Evolutionary conservation across 164 flowering plant genomes (phyloP).

Genomic region (Tetracentron sinense): DNA sequence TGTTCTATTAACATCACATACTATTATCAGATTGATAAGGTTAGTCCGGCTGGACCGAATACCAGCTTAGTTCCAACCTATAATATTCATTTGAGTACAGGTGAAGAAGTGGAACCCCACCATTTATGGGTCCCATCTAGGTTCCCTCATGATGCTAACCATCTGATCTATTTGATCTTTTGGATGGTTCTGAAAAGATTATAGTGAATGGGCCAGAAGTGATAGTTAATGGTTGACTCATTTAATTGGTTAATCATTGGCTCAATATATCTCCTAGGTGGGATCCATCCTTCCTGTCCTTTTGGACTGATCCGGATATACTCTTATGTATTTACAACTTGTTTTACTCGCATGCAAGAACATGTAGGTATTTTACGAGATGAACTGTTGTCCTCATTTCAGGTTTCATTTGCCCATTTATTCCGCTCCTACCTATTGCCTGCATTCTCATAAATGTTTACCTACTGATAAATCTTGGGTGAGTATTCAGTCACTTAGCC

Average conservation of each 20-base stretch:
- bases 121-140: too few relatives aligned
- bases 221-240: too few relatives aligned
- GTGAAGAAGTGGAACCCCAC: too few relatives aligned
- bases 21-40: background rate
- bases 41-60: too few relatives aligned
- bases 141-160: too few relatives aligned
- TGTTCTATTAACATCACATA: background rate
- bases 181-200: too few relatives aligned
- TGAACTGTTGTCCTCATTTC: slow-evolving; percentile 21
- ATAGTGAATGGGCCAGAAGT: too few relatives aligned
- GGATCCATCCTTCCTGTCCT: background rate
- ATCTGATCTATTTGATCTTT: too few relatives aligned
- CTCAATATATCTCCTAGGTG: too few relatives aligned
- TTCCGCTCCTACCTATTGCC: slow-evolving; percentile 77
- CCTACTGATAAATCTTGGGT: slow-evolving; percentile 89
- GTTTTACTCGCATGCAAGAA: background rate
- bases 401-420: slow-evolving; percentile 95
- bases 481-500: slow-evolving; percentile 19
- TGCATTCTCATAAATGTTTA: slow-evolving; percentile 86
- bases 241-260: too few relatives aligned
- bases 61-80: too few relatives aligned
- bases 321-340: background rate
- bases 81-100: too few relatives aligned
- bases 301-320: background rate
- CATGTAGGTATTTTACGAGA: background rate